A percentile compares a stretch with the other conserved stretches of the same genome.
These are phyloP conservation scores for Cucurbita ficifolia DNA, from an alignment of 306 rosid species.

Conservation along the genomic window DNA sequence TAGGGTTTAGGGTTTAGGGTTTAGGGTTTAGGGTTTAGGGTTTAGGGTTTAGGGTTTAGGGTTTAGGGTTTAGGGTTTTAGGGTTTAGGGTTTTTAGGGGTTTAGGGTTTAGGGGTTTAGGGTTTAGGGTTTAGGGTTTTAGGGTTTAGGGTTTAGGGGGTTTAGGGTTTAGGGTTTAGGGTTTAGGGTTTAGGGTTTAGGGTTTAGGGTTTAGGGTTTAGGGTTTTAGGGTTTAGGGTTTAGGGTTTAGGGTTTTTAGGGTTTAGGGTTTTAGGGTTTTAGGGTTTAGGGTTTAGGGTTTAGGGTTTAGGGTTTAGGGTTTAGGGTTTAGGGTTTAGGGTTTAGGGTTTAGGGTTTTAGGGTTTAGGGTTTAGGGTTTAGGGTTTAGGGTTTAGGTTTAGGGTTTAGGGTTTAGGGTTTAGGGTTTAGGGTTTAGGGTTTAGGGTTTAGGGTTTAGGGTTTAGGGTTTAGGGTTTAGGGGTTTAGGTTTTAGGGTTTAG, in stretches of 20 bases:
- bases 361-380: too few relatives aligned
- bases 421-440: too few relatives aligned
- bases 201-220: too few relatives aligned
- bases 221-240: neutral
- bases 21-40: neutral
- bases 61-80: neutral
- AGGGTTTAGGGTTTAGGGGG: neutral
- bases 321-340: too few relatives aligned
- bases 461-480: too few relatives aligned
- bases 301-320: too few relatives aligned
- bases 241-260: too few relatives aligned
- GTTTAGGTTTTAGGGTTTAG: too few relatives aligned
- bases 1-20: neutral
- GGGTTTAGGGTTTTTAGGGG: neutral
- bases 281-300: neutral
- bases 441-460: too few relatives aligned
- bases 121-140: neutral
- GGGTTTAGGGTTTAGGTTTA: too few relatives aligned
- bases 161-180: neutral
- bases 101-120: neutral
- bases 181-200: neutral
- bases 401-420: too few relatives aligned
- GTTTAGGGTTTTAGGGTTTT: neutral
- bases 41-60: neutral
- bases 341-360: too few relatives aligned